Evolutionary conservation across 306 rosid genomes (phyloP).

Genomic region (Cajanus cajan): DNA sequence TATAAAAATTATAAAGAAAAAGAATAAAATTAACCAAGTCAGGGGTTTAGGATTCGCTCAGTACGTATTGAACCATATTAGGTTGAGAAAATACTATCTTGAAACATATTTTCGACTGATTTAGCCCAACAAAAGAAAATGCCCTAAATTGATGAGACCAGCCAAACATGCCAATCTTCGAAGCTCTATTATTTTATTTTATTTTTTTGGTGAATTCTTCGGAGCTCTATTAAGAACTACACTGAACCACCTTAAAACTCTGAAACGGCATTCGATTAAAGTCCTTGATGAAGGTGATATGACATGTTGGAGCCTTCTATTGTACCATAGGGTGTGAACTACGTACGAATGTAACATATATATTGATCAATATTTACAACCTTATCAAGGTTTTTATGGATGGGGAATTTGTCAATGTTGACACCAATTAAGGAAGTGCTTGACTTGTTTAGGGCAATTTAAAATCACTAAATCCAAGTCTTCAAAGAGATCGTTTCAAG

Average conservation of each 20-base stretch:
- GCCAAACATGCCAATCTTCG: not conserved
- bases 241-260: not conserved
- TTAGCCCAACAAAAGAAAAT: not conserved
- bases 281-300: not conserved
- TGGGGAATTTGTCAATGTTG: not conserved
- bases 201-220: no score
- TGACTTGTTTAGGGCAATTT: not conserved
- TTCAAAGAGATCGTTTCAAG: not conserved
- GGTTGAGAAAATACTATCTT: not conserved
- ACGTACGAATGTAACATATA: not conserved
- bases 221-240: not conserved
- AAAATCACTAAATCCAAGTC: not conserved
- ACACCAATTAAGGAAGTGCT: not conserved
- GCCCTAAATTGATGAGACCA: not conserved
- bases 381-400: not conserved
- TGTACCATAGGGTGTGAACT: not conserved
- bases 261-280: not conserved
- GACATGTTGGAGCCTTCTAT: not conserved
- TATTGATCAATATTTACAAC: not conserved
- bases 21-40: not conserved
- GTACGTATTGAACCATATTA: not conserved
- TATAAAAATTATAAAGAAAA: not conserved
- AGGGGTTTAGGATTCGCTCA: not conserved
- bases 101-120: not conserved
- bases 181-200: no score